A percentile compares a stretch with the other conserved stretches of the same genome.
These are phyloP conservation scores for Aspergillus heteromorphus DNA, from an alignment of 495 filamentous ascomycete genomes.

Conservation along the genomic window DNA sequence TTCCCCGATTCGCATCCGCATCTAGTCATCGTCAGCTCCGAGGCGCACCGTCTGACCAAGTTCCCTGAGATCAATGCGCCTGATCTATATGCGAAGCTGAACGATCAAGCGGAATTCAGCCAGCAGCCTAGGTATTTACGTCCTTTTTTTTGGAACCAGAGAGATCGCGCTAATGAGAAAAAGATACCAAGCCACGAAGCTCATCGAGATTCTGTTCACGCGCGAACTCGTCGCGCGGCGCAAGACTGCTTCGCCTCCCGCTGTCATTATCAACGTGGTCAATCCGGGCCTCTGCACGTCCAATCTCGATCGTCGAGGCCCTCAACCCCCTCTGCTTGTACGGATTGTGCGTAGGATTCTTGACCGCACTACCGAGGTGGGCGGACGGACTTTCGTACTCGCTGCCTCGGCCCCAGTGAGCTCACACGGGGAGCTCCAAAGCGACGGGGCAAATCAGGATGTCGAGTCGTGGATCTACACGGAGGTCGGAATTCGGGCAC, in stretches of 20 bases:
- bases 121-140: background rate
- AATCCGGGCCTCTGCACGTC: slow-evolving; percentile 9
- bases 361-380: slow-evolving; percentile 1
- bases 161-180: background rate
- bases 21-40: slow-evolving; percentile 2
- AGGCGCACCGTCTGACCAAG: slow-evolving; percentile 6
- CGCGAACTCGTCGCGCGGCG: background rate
- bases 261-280: slow-evolving; percentile 6
- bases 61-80: background rate
- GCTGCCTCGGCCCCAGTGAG: background rate
- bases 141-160: background rate
- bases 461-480: background rate
- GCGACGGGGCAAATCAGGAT: slow-evolving; percentile 1
- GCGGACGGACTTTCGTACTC: background rate
- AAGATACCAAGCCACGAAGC: slow-evolving; percentile 3
- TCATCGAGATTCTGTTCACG: slow-evolving; percentile 2
- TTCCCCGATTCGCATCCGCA: background rate
- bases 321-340: background rate
- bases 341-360: background rate
- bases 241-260: background rate
- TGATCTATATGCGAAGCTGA: background rate
- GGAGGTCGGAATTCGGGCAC: slow-evolving; percentile 21
- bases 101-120: slow-evolving; percentile 7
- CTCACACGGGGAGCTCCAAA: slow-evolving; percentile 3
- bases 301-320: background rate